Conservation (phyloP, 148 eudicot species). For the Silene latifolia region DNA sequence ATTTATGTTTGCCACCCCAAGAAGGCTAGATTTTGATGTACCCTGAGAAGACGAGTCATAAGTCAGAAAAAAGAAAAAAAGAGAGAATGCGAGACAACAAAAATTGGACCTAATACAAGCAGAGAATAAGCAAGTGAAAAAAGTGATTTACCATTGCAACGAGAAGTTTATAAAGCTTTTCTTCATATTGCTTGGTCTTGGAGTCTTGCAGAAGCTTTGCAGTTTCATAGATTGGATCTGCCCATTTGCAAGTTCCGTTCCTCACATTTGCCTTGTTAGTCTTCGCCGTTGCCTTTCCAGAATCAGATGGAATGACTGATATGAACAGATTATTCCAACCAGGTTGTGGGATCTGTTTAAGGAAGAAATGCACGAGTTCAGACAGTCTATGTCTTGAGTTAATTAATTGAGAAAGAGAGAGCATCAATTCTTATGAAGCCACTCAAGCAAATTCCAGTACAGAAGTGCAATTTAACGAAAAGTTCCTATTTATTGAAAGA, state of each 20-base stretch:
- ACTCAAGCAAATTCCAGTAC: not conserved
- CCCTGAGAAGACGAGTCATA: constrained; percentile 48
- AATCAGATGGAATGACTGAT: constrained; percentile 77
- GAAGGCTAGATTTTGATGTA: constrained; percentile 80
- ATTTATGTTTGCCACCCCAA: constrained; percentile 91
- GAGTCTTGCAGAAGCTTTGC: constrained; percentile 90
- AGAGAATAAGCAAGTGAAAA: not conserved
- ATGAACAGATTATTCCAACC: constrained; percentile 96
- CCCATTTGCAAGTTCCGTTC: constrained; percentile 79
- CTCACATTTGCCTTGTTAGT: constrained; percentile 92
- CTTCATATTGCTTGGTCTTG: constrained; percentile 76
- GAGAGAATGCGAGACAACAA: constrained; percentile 6
- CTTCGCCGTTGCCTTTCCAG: constrained; percentile 83
- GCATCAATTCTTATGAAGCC: not conserved
- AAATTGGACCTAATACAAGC: not conserved
- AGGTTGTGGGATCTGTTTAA: constrained; percentile 69
- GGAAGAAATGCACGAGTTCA: constrained; percentile 5
- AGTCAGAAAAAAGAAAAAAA: constrained; percentile 3
- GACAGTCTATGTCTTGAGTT: not conserved
- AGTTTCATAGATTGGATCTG: constrained; percentile 95
- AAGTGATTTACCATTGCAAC: constrained; percentile 71
- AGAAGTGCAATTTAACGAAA: not conserved
- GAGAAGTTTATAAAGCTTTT: constrained; percentile 86
- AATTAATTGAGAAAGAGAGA: not conserved
- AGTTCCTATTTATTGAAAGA: too few species aligned